Percentiles rank a stretch among this genome's conserved stretches.
Evolutionary conservation across 192 early-diverging fungal genomes (phyloP).

Genomic region (Entomortierella lignicola): DNA sequence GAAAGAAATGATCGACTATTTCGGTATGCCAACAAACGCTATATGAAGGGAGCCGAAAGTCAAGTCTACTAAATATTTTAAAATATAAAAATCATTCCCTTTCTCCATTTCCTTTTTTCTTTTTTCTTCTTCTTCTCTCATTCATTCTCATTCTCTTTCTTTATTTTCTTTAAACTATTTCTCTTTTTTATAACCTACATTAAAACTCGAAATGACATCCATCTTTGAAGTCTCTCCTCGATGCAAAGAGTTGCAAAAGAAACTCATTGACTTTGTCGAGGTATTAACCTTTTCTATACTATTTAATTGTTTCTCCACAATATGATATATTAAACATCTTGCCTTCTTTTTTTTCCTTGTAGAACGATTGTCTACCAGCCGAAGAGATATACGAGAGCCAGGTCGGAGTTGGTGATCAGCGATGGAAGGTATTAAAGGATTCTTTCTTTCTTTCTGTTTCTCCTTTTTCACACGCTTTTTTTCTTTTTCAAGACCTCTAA

Average conservation of each 20-base stretch:
- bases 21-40: no score
- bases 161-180: not conserved
- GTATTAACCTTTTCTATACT: constrained; percentile 52
- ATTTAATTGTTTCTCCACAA: no score
- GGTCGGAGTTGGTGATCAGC: constrained; percentile 77
- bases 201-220: constrained; percentile 29
- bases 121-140: constrained; percentile 7
- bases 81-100: no score
- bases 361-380: constrained; percentile 96
- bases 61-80: not conserved
- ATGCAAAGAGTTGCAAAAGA: constrained; percentile 65
- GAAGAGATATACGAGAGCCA: constrained; percentile 80
- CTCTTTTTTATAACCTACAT: constrained; percentile 7
- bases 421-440: constrained; percentile 77
- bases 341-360: not conserved
- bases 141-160: not conserved
- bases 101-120: not conserved
- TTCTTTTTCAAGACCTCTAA: not conserved
- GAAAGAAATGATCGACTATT: constrained; percentile 14
- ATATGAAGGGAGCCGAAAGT: no score
- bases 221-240: constrained; percentile 65
- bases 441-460: not conserved
- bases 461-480: not conserved
- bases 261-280: constrained; percentile 70
- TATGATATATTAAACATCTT: no score